Base-by-base conservation (phyloP, 495 filamentous ascomycete genomes). In the Venustampulla echinocandica region DNA sequence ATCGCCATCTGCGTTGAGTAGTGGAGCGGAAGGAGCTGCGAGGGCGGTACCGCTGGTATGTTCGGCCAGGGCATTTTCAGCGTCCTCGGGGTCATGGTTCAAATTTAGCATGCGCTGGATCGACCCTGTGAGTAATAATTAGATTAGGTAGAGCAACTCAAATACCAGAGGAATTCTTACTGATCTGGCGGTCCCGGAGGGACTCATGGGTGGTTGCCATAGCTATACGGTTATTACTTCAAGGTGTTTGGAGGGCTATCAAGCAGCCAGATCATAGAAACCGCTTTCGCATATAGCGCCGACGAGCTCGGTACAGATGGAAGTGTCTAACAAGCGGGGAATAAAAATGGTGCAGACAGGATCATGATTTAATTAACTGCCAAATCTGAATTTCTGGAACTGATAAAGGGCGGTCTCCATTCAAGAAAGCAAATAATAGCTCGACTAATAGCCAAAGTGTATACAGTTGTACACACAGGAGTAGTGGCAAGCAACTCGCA, bases 91-190 rank as follows among this genome's bases (percentile, higher is more conserved):
- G 15, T 76, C 66, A 62, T 93, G 85, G 61, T 98, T 98, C 57
- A 98, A 67, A 64, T 95, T 96, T 55, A 98, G 80, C 55, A 98
- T 87, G 66, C 88, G 93, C 68, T 94, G 87, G 54, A 98, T 87
- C 1, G 90, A 93, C 39, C 83, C 93, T 98, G 34, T 61, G 32
- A n/a, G n/a, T n/a, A n/a, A n/a, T n/a, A 64, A 61, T 48, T 24
- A 55, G 46, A 71, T 60, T 61, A 50, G 48, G 34, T 11, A 19
- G 20, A 53, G 3, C 13, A 1, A 1, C 19, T 39, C 39, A 48
- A 48, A 50, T 38, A 43, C 13, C 33, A 42, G 33, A 49, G 49
- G 50, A 57, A 62, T 64, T 71, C 75, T 59, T 75, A 97, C 92
- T 82, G 68, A 97, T 85, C 79, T 98, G 92, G 64, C 89, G 87